phyloP scores from a whole-genome alignment of 108 stramenopile genomes.

The Nitzschia sp. region DNA sequence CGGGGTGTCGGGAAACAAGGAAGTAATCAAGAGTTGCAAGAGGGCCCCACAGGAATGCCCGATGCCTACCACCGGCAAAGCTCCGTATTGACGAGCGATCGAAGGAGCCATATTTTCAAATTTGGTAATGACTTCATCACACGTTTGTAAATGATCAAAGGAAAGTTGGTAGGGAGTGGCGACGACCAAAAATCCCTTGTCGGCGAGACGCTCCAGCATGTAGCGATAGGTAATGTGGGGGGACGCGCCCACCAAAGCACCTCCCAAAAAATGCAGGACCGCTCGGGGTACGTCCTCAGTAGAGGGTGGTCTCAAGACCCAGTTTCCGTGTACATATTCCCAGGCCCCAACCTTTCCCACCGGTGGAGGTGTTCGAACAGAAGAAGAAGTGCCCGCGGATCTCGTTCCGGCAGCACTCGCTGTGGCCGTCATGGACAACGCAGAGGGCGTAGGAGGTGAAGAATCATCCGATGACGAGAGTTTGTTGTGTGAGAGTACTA shows the following conservation, averaged over 20 bases:
- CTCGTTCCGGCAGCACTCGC: not conserved
- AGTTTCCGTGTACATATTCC: slow-evolving; percentile 80
- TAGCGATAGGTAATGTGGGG: slow-evolving; percentile 89
- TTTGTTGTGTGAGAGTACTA: too few relatives aligned
- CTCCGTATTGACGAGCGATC: slow-evolving; percentile 80
- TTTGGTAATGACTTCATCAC: slow-evolving; percentile 78
- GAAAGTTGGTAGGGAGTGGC: slow-evolving; percentile 92
- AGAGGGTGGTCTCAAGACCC: slow-evolving; percentile 63
- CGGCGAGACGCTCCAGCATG: slow-evolving; percentile 77
- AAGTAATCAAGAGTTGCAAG: slow-evolving; percentile 88
- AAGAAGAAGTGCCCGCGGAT: not conserved
- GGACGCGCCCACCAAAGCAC: slow-evolving; percentile 89
- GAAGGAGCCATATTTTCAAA: slow-evolving; percentile 86
- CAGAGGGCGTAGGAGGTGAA: not conserved
- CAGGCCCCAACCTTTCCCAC: slow-evolving; percentile 44
- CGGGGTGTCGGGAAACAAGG: slow-evolving; percentile 90
- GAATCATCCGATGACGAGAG: too few relatives aligned
- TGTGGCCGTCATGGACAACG: slow-evolving; percentile 2
- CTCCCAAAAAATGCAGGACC: slow-evolving; percentile 89
- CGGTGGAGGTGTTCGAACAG: not conserved
- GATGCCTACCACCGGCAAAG: slow-evolving; percentile 89
- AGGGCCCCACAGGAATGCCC: slow-evolving; percentile 91
- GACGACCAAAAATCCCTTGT: slow-evolving; percentile 84
- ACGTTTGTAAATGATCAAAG: slow-evolving; percentile 88
- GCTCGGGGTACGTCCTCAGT: slow-evolving; percentile 44